Evolutionary conservation across 768 basidiomycete genomes (phyloP), one percentile per base, ranked within the genome.

Genomic region (Phaeotremella skinneri): DNA sequence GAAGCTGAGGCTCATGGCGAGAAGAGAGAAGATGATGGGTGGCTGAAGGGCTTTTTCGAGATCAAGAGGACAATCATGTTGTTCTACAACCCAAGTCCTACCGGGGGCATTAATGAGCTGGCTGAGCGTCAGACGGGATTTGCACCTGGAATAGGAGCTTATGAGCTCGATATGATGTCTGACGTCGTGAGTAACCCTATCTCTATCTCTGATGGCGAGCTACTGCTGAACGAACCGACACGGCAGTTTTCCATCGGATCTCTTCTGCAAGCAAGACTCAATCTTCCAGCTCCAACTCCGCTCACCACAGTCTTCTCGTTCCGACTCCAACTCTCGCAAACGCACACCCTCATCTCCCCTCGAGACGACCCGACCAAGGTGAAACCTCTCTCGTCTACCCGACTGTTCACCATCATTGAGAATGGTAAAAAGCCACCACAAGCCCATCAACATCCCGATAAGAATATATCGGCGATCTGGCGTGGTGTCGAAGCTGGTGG

Each of bases 171-270:
- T 27, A 56, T 66, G 20, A 41, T 58, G 23, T 56, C 68, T 3
- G 64, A 64, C 54, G 56, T 60, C 26, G 68, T 66, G 37, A 49
- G 59, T 56, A 37, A 7, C 13, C 43, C 23, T 45, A 17, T 7
- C 34, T 34, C 29, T 1, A 53, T 47, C 20, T 4, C 13, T 53
- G 0, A 31, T 50, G 31, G 29, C 27, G 31, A 34, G 11, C 13
- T 16, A 51, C 21, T 48, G 45, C 34, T 25, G 39, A 21, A 42
- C 14, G 26, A 9, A 41, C 3, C 25, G 30, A 7, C 29, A 42
- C 41, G 58, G 41, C 59, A 68, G 68, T 66, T 66, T 55, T 61
- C 62, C 9, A 64, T 74, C 39, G 60, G 63, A n/a, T 58, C 59
- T 6, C 62, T 52, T 29, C 55, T 70, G 11, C 60, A 52, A 21